A percentile compares a stretch with the other conserved stretches of the same genome.
Conservation (phyloP, 2,329 filamentous ascomycete genomes). For the Aspergillus sp. region DNA sequence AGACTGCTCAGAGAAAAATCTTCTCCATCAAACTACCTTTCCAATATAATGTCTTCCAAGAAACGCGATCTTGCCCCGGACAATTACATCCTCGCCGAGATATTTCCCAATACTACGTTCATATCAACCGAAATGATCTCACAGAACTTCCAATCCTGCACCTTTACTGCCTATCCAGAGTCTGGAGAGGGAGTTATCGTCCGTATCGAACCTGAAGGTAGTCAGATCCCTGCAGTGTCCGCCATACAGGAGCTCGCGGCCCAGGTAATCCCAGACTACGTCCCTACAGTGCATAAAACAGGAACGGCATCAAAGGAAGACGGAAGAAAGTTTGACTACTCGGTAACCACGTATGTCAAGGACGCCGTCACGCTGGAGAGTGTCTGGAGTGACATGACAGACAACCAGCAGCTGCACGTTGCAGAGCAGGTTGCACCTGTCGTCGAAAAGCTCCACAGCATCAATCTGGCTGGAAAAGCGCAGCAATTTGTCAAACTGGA, state of each 20-base stretch:
- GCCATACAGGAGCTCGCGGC: background rate
- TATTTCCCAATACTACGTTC: background rate
- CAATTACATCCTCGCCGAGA: background rate
- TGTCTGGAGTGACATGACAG: background rate
- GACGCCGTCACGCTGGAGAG: background rate
- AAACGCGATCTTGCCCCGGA: background rate
- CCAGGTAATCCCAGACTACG: background rate
- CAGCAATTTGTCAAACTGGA: background rate
- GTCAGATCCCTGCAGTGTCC: background rate
- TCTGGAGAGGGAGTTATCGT: background rate
- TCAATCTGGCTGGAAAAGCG: background rate
- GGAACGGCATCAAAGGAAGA: background rate
- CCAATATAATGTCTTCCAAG: too few species aligned
- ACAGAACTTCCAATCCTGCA: background rate
- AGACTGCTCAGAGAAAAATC: too few species aligned
- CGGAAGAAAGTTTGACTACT: background rate
- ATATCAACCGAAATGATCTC: background rate
- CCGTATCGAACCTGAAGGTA: background rate
- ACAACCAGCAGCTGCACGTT: background rate
- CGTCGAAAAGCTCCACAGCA: background rate
- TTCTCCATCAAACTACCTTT: too few species aligned
- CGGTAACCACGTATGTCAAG: background rate
- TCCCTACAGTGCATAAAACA: background rate
- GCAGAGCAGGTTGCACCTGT: background rate
- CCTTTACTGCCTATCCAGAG: background rate